phyloP scores from a whole-genome alignment of 2,329 filamentous ascomycete genomes.

The Cladosporium sp. region DNA sequence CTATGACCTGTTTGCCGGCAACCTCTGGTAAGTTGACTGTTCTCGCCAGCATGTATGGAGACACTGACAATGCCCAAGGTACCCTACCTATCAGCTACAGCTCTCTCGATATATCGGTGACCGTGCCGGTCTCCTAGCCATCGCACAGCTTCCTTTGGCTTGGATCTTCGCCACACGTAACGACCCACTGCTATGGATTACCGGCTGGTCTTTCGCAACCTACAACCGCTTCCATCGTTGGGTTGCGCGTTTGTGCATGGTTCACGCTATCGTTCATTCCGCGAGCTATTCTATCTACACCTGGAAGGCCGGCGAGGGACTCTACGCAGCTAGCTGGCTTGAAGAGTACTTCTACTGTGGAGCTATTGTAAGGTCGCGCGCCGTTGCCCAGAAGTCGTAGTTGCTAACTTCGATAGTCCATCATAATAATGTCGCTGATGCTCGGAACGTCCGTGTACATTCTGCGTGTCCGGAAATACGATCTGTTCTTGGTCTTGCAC shows the following conservation, averaged over 20 bases:
- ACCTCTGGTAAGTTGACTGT: slow-evolving; percentile 49
- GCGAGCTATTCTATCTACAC: slow-evolving; percentile 57
- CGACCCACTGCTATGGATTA: slow-evolving; percentile 66
- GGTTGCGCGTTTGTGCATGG: slow-evolving; percentile 63
- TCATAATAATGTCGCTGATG: slow-evolving; percentile 49
- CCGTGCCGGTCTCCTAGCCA: slow-evolving; percentile 64
- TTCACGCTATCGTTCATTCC: slow-evolving; percentile 65
- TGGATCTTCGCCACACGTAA: slow-evolving; percentile 71
- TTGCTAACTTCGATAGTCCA: slow-evolving; percentile 30
- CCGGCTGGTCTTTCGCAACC: slow-evolving; percentile 68
- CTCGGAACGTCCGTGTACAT: slow-evolving; percentile 54
- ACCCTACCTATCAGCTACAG: slow-evolving; percentile 36
- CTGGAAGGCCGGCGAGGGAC: slow-evolving; percentile 33
- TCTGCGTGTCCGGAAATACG: slow-evolving; percentile 57
- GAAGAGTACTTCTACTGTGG: slow-evolving; percentile 56
- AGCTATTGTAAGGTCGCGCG: slow-evolving; percentile 43
- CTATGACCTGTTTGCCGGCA: slow-evolving; percentile 50
- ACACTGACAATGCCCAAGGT: neutral
- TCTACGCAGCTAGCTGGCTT: slow-evolving; percentile 35
- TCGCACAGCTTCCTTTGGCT: slow-evolving; percentile 64
- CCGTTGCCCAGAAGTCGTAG: neutral
- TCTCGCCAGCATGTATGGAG: neutral
- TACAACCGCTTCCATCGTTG: slow-evolving; percentile 70
- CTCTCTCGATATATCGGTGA: slow-evolving; percentile 61
- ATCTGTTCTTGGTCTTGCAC: slow-evolving; percentile 54